Evolutionary conservation across 2,329 filamentous ascomycete species (phyloP).

Genomic region (Chaetomium olivaceum): DNA sequence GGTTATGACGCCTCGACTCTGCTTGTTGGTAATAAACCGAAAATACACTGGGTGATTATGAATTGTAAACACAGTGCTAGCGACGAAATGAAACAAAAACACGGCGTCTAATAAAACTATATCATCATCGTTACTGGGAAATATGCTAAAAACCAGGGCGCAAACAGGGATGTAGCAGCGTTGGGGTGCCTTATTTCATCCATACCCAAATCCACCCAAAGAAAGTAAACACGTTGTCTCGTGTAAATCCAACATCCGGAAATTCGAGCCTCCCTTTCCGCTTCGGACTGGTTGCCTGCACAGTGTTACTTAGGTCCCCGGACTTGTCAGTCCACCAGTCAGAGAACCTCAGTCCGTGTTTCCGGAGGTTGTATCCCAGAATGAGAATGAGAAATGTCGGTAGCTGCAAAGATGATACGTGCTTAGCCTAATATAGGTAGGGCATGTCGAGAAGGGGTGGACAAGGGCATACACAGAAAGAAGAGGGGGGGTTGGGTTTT

Average conservation of each 20-base stretch:
- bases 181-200: conserved; percentile 35
- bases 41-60: no score
- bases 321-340: conserved; percentile 42
- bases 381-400: conserved; percentile 42
- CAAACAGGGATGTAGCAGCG: not conserved
- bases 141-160: not conserved
- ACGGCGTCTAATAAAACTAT: no score
- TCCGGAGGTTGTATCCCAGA: conserved; percentile 42
- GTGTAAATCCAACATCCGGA: conserved; percentile 39
- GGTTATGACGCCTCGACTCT: no score
- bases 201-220: conserved; percentile 42
- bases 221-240: conserved; percentile 37
- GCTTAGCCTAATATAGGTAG: not conserved
- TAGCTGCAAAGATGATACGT: conserved; percentile 31
- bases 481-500: not conserved
- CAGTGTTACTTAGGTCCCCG: conserved; percentile 41
- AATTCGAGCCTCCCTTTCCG: conserved; percentile 42
- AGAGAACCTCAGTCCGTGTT: conserved; percentile 39
- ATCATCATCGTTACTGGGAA: no score
- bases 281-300: conserved; percentile 39
- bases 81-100: no score
- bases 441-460: not conserved
- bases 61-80: no score
- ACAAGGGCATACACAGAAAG: not conserved
- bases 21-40: no score